Evolutionary conservation across 345 rosid species (phyloP), one percentile per base, ranked within the genome.

Genomic region (Garcia nutans): DNA sequence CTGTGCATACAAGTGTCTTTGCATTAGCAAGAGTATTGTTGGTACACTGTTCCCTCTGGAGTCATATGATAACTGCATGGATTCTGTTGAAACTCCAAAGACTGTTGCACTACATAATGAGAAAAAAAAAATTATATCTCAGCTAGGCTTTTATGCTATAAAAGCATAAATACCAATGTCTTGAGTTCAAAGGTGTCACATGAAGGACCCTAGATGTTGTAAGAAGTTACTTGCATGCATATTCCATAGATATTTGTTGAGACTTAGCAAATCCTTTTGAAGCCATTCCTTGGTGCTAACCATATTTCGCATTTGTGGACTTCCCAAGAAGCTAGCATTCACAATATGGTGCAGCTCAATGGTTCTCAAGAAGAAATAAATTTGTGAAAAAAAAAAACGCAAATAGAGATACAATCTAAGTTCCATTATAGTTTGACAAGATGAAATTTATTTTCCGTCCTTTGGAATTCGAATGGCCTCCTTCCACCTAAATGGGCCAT

Each of bases 81-180:
- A 81, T 68, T 81, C 84, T 54, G 84, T 81, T n/a, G 84, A 81
- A 73, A 81, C 84, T 74, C 84, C 84, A 69, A 81, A 81, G 24
- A 81, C 84, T 13, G 84, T 81, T 26, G 84, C 19, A 41, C 84
- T 81, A 56, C 84, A 81, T 41, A 8, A 77, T 73, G 56, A 73
- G 22, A 66, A 23, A 20, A 12, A 16, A 20, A 12, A 69, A 50
- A 15, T n/a, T 54, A 37, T 37, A 37, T 37, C 41, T 37, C 41
- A 37, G 41, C 41, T n/a, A n/a, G n/a, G n/a, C n/a, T n/a, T n/a
- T n/a, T n/a, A n/a, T n/a, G 60, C 63, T n/a, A n/a, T 22, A 57
- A 41, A 24, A 9, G 19, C 12, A 5, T 71, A 37, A 15, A n/a
- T 33, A 57, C 47, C 13, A 57, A 17, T 22, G 45, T 13, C 58